These are phyloP conservation scores for Fusarium sp. DNA, from an alignment of 2,329 filamentous ascomycete species.

Conservation along the genomic window DNA sequence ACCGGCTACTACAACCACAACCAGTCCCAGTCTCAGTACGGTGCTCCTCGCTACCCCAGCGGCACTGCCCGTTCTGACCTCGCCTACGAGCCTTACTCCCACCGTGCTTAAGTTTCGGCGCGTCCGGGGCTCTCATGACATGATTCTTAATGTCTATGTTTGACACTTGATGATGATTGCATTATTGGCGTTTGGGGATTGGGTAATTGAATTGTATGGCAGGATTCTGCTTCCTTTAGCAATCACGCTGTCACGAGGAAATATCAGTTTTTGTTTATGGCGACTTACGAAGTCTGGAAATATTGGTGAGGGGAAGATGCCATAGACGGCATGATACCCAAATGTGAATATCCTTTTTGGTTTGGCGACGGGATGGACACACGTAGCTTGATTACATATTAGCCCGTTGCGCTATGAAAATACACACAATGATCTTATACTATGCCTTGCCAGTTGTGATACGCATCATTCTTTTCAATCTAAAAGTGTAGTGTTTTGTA, in stretches of 20 bases:
- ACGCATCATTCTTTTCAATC: not conserved
- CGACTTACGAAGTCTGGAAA: conserved; percentile 16
- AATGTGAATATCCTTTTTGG: conserved; percentile 14
- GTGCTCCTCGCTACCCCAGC: conserved; percentile 54
- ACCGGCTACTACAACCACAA: conserved; percentile 54
- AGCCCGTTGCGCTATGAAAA: conserved; percentile 22
- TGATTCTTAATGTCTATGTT: conserved; percentile 33
- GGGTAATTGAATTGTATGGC: conserved; percentile 20
- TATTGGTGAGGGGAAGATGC: conserved; percentile 32
- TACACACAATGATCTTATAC: conserved; percentile 7
- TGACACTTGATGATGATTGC: conserved; percentile 42
- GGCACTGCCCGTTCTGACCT: conserved; percentile 60
- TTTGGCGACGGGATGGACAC: conserved; percentile 20
- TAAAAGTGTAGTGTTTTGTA: not conserved
- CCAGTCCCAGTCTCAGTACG: conserved; percentile 46
- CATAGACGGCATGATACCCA: conserved; percentile 42
- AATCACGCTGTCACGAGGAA: conserved; percentile 25
- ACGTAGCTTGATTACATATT: conserved; percentile 23
- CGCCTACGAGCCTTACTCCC: conserved; percentile 73
- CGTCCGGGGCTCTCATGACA: conserved; percentile 21
- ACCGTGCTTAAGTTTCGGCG: conserved; percentile 58
- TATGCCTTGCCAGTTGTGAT: not conserved
- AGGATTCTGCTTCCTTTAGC: conserved; percentile 15
- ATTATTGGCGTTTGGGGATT: conserved; percentile 45
- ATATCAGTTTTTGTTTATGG: conserved; percentile 17